These are phyloP conservation scores for Colletotrichum lini DNA, from an alignment of 2,329 filamentous ascomycete species.

Conservation along the genomic window DNA sequence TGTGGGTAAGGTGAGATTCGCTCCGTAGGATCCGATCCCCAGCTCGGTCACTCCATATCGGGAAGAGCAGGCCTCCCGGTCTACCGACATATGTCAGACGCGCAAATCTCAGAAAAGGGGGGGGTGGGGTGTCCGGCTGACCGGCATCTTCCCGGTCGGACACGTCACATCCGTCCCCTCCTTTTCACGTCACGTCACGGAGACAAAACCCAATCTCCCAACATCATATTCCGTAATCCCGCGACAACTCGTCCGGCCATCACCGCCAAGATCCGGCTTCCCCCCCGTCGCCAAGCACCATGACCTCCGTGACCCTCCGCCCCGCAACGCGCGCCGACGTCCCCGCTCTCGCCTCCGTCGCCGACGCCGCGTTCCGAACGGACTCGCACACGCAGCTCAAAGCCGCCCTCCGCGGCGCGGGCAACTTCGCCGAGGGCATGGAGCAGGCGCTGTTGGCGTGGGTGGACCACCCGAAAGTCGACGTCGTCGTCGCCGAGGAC, in stretches of 20 bases:
- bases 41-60: conserved; percentile 1
- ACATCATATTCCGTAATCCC: not conserved
- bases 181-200: not conserved
- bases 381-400: conserved; percentile 54
- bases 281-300: not conserved
- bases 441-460: conserved; percentile 43
- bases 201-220: not conserved
- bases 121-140: not conserved
- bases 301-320: conserved; percentile 22
- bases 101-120: not conserved
- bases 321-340: conserved; percentile 46
- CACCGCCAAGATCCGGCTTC: not conserved
- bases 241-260: not conserved
- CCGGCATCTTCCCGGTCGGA: conserved; percentile 2
- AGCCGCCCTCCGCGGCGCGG: conserved; percentile 48
- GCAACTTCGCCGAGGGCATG: conserved; percentile 47
- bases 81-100: not conserved
- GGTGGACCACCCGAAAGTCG: conserved; percentile 46
- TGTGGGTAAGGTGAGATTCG: conserved; percentile 5
- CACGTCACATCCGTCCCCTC: not conserved
- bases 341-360: conserved; percentile 49
- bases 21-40: not conserved
- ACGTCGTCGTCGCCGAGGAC: conserved; percentile 53
- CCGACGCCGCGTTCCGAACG: conserved; percentile 50
- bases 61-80: not conserved